Conservation (phyloP, 176 grass and related monocot species). For the Typha latifolia region DNA sequence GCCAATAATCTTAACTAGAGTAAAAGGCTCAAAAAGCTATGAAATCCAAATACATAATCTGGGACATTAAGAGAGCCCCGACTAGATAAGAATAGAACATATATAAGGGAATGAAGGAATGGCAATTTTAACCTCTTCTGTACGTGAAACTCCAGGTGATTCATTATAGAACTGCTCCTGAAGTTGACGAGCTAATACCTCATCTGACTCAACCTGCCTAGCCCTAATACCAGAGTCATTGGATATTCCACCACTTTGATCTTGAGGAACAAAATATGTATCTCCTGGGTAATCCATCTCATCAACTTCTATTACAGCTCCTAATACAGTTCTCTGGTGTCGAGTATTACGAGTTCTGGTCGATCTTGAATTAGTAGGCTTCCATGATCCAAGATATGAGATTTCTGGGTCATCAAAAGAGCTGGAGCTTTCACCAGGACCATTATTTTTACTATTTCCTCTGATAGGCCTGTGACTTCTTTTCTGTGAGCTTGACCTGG, state of each 20-base stretch:
- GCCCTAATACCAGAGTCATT: conserved; percentile 24
- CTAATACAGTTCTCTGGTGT: conserved; percentile 13
- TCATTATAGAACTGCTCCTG: conserved; percentile 92
- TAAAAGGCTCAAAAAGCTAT: neutral
- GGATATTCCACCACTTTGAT: conserved; percentile 1
- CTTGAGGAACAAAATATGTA: neutral
- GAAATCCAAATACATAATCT: neutral
- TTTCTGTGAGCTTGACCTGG: neutral
- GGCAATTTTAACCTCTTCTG: conserved; percentile 45
- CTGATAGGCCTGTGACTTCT: conserved; percentile 21
- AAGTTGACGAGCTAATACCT: conserved; percentile 76
- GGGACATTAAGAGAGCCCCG: neutral
- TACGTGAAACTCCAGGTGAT: conserved; percentile 28
- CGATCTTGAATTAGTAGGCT: conserved; percentile 14
- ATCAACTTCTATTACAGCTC: conserved; percentile 57
- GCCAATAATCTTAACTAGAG: neutral
- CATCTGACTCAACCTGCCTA: conserved; percentile 68
- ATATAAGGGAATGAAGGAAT: neutral
- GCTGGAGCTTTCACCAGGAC: conserved; percentile 31
- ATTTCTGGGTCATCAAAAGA: conserved; percentile 26
- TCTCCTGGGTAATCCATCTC: conserved; percentile 20
- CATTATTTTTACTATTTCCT: conserved; percentile 30
- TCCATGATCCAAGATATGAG: conserved; percentile 22
- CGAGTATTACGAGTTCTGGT: conserved; percentile 22
- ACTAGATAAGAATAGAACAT: neutral